Conservation (phyloP, 768 basidiomycete genomes). For the Cystobasidium tubakii region DNA sequence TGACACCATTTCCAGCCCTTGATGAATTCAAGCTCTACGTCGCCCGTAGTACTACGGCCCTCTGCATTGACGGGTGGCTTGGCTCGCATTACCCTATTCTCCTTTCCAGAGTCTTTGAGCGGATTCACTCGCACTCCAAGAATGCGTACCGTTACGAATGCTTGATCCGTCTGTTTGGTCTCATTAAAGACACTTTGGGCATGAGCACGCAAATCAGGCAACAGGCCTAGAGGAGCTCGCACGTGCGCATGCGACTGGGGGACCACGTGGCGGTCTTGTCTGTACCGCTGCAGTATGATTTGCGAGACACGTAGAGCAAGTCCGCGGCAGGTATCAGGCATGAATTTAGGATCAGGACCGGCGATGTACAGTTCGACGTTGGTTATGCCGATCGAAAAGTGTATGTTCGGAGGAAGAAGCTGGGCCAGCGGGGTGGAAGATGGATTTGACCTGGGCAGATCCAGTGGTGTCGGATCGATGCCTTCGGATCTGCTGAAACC, state of each 20-base stretch:
- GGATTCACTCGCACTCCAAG: constrained; percentile 40
- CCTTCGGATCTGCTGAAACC: constrained; percentile 54
- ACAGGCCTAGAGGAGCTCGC: constrained; percentile 47
- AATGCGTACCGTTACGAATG: constrained; percentile 34
- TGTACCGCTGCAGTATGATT: constrained; percentile 58
- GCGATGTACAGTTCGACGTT: constrained; percentile 65
- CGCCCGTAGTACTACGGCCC: constrained; percentile 20
- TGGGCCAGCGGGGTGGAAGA: constrained; percentile 47
- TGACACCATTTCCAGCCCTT: neutral
- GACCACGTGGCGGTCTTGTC: constrained; percentile 47
- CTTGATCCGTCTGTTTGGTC: constrained; percentile 19
- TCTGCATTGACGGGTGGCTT: neutral
- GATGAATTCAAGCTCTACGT: neutral
- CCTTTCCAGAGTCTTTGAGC: constrained; percentile 40
- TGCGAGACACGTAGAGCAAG: constrained; percentile 58
- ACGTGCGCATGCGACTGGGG: constrained; percentile 19
- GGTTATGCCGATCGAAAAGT: constrained; percentile 58
- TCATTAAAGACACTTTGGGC: constrained; percentile 46
- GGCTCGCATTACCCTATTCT: neutral
- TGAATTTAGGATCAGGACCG: constrained; percentile 72
- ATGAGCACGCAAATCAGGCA: constrained; percentile 47
- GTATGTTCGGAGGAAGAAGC: constrained; percentile 58
- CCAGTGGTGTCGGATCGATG: constrained; percentile 11
- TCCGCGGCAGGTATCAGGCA: constrained; percentile 63
- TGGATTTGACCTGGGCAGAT: neutral